Percentiles rank a stretch among this genome's conserved stretches.
These are phyloP conservation scores for Daldinia eschscholtzii DNA, from an alignment of 2,329 filamentous ascomycete species.

Conservation along the genomic window DNA sequence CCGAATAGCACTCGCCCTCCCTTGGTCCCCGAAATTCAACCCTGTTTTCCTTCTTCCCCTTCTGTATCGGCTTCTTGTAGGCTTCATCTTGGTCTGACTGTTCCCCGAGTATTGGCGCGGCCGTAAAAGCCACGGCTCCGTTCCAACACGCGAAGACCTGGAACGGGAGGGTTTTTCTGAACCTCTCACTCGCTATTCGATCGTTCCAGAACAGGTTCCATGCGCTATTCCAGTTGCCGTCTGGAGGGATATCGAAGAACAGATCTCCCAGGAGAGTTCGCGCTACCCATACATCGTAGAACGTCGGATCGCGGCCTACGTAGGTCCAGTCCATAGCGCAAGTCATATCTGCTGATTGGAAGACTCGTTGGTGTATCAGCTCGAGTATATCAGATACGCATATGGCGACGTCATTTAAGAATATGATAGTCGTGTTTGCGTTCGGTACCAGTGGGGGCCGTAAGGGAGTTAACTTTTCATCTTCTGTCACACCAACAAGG, in stretches of 20 bases:
- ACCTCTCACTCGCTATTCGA: not conserved
- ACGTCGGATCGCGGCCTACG: not conserved
- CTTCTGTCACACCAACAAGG: not conserved
- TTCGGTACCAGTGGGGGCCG: not conserved
- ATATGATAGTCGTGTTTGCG: not conserved
- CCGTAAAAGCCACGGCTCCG: not conserved
- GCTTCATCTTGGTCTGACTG: not conserved
- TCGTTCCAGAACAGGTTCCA: conserved; percentile 1
- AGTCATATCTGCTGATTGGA: not conserved
- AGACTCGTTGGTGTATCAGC: not conserved
- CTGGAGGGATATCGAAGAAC: not conserved
- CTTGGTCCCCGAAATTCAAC: not conserved
- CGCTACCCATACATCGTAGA: not conserved
- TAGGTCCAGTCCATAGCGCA: not conserved
- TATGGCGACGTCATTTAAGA: not conserved
- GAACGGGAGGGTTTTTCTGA: not conserved
- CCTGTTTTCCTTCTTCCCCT: not conserved
- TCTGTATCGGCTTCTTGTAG: not conserved
- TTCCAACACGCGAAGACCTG: not conserved
- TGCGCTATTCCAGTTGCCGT: not conserved
- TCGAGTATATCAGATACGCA: not conserved
- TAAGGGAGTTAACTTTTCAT: not conserved
- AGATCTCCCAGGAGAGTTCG: not conserved
- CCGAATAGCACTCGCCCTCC: not conserved
- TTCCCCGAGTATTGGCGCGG: not conserved